These are phyloP conservation scores for Ceratocystis huliohia DNA, from an alignment of 2,329 filamentous ascomycete species.

Conservation along the genomic window DNA sequence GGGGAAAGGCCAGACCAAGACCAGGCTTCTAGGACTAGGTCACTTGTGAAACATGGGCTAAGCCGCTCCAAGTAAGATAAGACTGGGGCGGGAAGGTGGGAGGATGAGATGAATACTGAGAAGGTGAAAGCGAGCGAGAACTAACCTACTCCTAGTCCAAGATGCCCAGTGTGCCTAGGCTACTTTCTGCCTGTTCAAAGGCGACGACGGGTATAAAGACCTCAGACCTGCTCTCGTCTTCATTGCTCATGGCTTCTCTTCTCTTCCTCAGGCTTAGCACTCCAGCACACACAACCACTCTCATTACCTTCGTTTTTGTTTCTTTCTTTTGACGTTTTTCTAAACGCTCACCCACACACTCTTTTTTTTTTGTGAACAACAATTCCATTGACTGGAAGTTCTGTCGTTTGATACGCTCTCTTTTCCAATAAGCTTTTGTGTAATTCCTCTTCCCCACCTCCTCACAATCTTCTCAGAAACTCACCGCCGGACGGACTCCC, in stretches of 20 bases:
- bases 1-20: background rate
- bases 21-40: background rate
- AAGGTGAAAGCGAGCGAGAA: background rate
- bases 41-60: conserved; percentile 1
- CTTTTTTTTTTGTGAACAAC: background rate
- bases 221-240: background rate
- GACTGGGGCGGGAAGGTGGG: background rate
- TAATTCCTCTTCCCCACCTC: background rate
- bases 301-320: conserved; percentile 4
- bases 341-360: background rate
- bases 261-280: conserved; percentile 14
- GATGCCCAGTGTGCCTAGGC: background rate
- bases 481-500: conserved; percentile 18
- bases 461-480: conserved; percentile 19
- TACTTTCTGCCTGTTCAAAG: background rate
- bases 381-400: conserved; percentile 18
- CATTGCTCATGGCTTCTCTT: background rate
- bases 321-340: background rate
- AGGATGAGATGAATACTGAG: background rate
- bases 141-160: background rate
- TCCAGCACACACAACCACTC: conserved; percentile 12
- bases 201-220: conserved; percentile 1
- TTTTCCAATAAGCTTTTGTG: background rate
- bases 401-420: conserved; percentile 8
- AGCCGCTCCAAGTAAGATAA: background rate